These are phyloP conservation scores for Pestalotiopsis sp. DNA, from an alignment of 2,329 filamentous ascomycete species.

Conservation along the genomic window DNA sequence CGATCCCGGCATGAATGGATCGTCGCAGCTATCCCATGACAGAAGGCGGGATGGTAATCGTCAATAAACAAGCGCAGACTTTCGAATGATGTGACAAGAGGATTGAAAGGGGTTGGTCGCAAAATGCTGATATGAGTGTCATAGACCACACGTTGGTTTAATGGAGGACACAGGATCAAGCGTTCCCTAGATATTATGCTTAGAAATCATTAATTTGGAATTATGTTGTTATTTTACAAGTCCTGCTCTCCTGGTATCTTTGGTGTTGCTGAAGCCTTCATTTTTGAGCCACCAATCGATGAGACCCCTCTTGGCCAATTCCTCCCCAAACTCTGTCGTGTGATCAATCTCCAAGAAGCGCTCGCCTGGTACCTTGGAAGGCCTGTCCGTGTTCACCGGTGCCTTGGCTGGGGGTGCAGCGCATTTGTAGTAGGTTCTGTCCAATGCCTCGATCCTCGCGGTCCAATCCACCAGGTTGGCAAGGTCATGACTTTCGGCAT, in stretches of 20 bases:
- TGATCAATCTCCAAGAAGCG: background rate
- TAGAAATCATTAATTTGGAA: background rate
- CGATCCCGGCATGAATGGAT: background rate
- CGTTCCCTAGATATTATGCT: no score
- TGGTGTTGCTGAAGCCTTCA: background rate
- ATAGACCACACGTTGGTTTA: no score
- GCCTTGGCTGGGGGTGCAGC: background rate
- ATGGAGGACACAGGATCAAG: no score
- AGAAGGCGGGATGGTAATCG: no score
- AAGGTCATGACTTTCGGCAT: constrained; percentile 6
- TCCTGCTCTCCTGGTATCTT: background rate
- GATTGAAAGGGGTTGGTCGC: no score
- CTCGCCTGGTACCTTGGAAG: background rate
- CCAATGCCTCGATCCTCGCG: background rate
- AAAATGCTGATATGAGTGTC: no score
- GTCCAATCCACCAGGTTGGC: background rate
- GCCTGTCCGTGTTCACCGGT: background rate
- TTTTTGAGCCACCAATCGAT: background rate
- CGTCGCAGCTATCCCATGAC: background rate
- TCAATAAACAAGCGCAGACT: background rate
- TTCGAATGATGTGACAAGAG: no score
- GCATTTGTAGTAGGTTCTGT: background rate
- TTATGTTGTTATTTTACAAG: background rate
- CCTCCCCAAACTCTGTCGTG: background rate
- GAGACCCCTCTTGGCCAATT: constrained; percentile 1